Percentiles rank a stretch among this genome's conserved stretches.
phyloP scores from a whole-genome alignment of 2,329 filamentous ascomycete genomes.

The Aspergillus sp. region DNA sequence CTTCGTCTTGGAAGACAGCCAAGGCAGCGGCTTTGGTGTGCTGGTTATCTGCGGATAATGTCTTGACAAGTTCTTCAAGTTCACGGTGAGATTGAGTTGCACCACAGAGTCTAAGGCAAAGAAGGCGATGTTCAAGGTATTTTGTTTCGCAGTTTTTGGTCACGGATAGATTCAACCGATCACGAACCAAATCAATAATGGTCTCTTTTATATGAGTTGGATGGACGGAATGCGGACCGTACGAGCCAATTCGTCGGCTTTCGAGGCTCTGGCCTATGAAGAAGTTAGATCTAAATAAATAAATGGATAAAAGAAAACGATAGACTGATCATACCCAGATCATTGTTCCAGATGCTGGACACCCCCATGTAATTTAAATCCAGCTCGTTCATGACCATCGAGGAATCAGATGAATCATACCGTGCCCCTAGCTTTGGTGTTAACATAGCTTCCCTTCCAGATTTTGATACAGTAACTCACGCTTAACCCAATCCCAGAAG shows the following conservation, averaged over 20 bases:
- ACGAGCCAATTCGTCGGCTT: conserved; percentile 24
- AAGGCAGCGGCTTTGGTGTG: conserved; percentile 61
- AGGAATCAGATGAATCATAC: conserved; percentile 38
- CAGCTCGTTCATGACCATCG: conserved; percentile 52
- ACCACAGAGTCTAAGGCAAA: conserved; percentile 57
- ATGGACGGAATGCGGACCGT: conserved; percentile 6
- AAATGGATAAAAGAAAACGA: conserved; percentile 4
- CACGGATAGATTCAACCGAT: conserved; percentile 45
- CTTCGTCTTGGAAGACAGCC: conserved; percentile 57
- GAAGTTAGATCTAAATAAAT: too few species aligned
- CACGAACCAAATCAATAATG: conserved; percentile 47
- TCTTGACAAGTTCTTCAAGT: conserved; percentile 45
- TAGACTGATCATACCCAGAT: conserved; percentile 40
- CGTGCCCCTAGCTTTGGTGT: conserved; percentile 30
- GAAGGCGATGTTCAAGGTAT: conserved; percentile 52
- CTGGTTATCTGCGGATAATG: conserved; percentile 49
- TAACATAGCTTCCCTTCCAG: conserved; percentile 3
- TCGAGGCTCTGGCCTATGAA: conserved; percentile 28
- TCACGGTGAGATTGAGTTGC: conserved; percentile 51
- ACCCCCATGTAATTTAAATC: conserved; percentile 61
- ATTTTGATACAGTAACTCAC: conserved; percentile 25
- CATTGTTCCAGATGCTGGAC: conserved; percentile 54
- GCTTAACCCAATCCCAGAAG: conserved; percentile 55
- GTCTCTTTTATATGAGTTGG: conserved; percentile 29
- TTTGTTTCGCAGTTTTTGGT: conserved; percentile 49